Percentiles rank a stretch among this genome's conserved stretches.
phyloP scores from a whole-genome alignment of 495 filamentous ascomycete genomes.

The Penicillium canescens region DNA sequence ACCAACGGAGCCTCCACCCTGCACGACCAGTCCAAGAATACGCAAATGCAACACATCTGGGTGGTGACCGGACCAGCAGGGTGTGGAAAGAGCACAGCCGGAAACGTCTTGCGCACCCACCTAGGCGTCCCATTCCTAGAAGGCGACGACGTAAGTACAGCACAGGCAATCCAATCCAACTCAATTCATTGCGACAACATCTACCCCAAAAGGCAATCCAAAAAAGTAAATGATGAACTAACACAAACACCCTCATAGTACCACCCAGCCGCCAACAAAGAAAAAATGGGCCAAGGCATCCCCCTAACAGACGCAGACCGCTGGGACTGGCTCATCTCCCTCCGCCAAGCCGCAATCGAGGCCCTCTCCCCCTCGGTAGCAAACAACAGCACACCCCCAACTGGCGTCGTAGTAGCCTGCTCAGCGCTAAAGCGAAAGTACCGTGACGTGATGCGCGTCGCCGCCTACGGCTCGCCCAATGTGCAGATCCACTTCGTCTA shows the following conservation, averaged over 20 bases:
- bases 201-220: conserved; percentile 9
- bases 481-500: conserved; percentile 92
- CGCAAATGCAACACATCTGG: conserved; percentile 79
- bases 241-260: conserved; percentile 55
- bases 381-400: conserved; percentile 46
- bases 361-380: conserved; percentile 55
- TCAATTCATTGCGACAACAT: background rate
- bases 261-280: conserved; percentile 80
- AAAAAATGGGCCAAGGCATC: conserved; percentile 87
- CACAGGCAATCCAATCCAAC: background rate
- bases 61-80: conserved; percentile 97
- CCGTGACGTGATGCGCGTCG: conserved; percentile 92
- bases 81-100: conserved; percentile 94
- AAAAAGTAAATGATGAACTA: conserved; percentile 12
- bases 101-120: conserved; percentile 68
- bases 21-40: conserved; percentile 11
- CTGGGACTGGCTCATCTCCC: conserved; percentile 95
- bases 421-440: conserved; percentile 96
- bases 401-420: conserved; percentile 92
- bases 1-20: conserved; percentile 20
- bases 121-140: conserved; percentile 84
- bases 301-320: conserved; percentile 93
- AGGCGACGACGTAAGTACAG: conserved; percentile 82
- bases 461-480: conserved; percentile 72
- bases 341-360: conserved; percentile 77